Conservation (phyloP, 169 alveolate species). For the Cyclospora cayetanensis region DNA sequence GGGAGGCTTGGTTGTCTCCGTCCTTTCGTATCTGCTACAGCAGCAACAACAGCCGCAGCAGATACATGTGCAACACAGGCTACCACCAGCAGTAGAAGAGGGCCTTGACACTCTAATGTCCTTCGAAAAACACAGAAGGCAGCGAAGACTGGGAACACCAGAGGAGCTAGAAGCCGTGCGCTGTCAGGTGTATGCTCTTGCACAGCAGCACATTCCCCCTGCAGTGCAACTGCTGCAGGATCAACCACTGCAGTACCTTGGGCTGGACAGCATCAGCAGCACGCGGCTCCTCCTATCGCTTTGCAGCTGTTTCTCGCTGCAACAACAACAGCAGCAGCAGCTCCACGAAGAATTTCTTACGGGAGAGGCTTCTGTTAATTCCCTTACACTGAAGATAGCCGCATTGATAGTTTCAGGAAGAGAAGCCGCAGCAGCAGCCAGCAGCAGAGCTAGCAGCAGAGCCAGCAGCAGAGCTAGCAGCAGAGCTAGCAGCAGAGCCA, state of each 20-base stretch:
- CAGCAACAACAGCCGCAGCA: slow-evolving; percentile 4
- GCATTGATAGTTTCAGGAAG: neutral
- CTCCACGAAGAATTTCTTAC: neutral
- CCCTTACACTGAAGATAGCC: slow-evolving; percentile 1
- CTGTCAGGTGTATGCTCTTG: neutral
- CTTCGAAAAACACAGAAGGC: slow-evolving; percentile 3
- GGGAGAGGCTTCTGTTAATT: neutral
- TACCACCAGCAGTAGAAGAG: slow-evolving; percentile 15
- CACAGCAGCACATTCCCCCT: slow-evolving; percentile 9
- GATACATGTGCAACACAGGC: slow-evolving; percentile 11
- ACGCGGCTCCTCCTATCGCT: neutral
- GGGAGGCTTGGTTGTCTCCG: slow-evolving; percentile 9
- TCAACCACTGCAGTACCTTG: slow-evolving; percentile 32
- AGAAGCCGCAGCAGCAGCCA: slow-evolving; percentile 19
- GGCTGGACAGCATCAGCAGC: slow-evolving; percentile 40
- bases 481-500: neutral
- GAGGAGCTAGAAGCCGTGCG: neutral
- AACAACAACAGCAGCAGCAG: slow-evolving; percentile 27
- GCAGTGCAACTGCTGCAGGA: slow-evolving; percentile 4
- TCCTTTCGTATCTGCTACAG: neutral
- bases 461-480: slow-evolving; percentile 12
- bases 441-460: slow-evolving; percentile 20
- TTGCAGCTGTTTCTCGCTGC: slow-evolving; percentile 14
- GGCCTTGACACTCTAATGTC: neutral
- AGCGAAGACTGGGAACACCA: neutral